phyloP scores from a whole-genome alignment of 2,329 filamentous ascomycete species.

The Coniochaeta sp. region DNA sequence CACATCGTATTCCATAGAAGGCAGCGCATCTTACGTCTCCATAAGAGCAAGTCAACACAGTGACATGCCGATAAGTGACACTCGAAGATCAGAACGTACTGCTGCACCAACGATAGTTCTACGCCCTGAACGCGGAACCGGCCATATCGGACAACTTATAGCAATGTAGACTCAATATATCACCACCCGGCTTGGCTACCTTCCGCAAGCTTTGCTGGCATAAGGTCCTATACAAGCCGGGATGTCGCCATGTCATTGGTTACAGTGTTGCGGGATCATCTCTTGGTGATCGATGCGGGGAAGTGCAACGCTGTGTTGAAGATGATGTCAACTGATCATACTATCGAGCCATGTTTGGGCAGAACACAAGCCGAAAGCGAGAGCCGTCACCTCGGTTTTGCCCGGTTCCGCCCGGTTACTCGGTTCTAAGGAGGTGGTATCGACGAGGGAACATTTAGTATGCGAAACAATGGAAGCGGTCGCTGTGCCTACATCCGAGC shows the following conservation, averaged over 20 bases:
- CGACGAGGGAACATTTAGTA: no score
- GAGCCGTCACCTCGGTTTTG: no score
- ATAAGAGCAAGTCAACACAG: no score
- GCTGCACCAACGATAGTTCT: neutral
- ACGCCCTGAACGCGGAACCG: neutral
- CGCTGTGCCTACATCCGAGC: no score
- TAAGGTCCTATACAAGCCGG: neutral
- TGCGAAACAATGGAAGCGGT: no score
- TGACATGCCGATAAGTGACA: no score
- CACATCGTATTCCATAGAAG: neutral
- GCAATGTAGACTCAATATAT: slow-evolving; percentile 2
- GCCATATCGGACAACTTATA: neutral
- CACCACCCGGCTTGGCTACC: neutral
- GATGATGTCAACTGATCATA: neutral
- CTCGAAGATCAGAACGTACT: neutral
- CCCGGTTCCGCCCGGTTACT: no score
- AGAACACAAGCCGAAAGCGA: no score
- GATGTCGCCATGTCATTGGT: neutral
- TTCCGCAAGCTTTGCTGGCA: neutral
- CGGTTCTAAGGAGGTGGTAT: no score
- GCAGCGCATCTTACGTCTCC: no score
- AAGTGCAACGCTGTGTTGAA: neutral
- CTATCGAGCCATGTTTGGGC: neutral
- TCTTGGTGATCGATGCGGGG: neutral
- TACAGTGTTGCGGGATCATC: neutral